Conservation (phyloP, 139 green algal species). For the Coelastrella sp. region DNA sequence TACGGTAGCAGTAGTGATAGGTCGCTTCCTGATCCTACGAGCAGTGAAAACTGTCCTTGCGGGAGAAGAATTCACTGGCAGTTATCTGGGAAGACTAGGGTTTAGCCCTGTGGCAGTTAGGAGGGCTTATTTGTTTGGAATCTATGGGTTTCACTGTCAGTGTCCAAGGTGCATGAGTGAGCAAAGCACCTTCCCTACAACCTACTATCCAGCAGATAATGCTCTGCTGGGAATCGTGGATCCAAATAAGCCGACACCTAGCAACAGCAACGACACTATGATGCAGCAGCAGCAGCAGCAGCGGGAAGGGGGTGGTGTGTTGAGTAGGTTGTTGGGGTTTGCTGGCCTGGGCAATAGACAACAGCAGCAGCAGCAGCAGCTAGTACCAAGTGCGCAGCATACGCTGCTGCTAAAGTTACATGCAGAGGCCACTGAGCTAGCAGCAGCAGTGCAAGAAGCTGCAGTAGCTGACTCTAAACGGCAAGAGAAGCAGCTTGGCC, state of each 20-base stretch:
- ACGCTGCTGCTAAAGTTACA: constrained; percentile 36
- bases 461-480: not conserved
- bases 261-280: not conserved
- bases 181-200: constrained; percentile 43
- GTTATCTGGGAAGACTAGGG: constrained; percentile 31
- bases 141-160: constrained; percentile 46
- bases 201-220: constrained; percentile 33
- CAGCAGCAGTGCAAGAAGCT: constrained; percentile 30
- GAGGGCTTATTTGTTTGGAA: constrained; percentile 12
- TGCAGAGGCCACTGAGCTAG: not conserved
- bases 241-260: not conserved
- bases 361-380: constrained; percentile 33
- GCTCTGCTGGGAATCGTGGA: constrained; percentile 3
- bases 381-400: constrained; percentile 14
- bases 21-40: constrained; percentile 26
- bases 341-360: not conserved
- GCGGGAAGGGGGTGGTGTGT: not conserved
- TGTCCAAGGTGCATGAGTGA: constrained; percentile 42
- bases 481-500: not conserved
- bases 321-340: not conserved
- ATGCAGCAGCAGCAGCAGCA: constrained; percentile 32
- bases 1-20: constrained; percentile 13
- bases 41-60: constrained; percentile 7
- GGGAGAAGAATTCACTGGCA: constrained; percentile 44
- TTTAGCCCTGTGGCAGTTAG: constrained; percentile 27